Evolutionary conservation across 768 basidiomycete species (phyloP), one percentile per base, ranked within the genome.

Genomic region (Hysterangium stoloniferum): DNA sequence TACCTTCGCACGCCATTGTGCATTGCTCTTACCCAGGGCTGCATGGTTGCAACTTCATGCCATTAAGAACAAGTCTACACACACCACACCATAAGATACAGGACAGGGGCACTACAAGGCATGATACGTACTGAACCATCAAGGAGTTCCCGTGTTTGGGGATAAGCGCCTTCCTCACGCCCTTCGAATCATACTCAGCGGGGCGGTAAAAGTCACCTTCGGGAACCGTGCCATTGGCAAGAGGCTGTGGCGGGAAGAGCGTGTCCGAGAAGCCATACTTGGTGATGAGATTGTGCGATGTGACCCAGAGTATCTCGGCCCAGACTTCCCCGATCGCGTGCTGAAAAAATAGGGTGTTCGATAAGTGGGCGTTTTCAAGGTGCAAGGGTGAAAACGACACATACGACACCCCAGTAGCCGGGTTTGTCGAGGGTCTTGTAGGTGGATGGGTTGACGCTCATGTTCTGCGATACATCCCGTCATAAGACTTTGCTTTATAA

Each of bases 31-130:
- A 54, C 40, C 73, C 76, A 17, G 95, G 95, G 24, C 84, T 76
- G 70, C 95, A 99, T 3, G 84, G 80, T 63, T 97, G 94, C 37
- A 96, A 71, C 75, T 97, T 97, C 93, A 99, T 95, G 8, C 76
- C 93, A 62, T 85, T 83, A 25, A 98, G 48, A 36, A 96, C 84
- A 38, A 97, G 81, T 64, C 80, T 79, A 44, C 19, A 28, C 24
- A 36, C 28, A 33, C 27, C 44, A 45, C 44, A 9, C 17, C 8
- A 6, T 44, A n/a, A 44, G 42, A 2, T 17, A 38, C 15, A 40
- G 20, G 12, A 28, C 20, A 48, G 32, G 19, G 33, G 22, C 42
- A 24, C 40, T 24, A 22, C 54, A 48, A 42, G 32, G 34, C 27
- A 45, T 36, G 20, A 47, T n/a, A 74, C 72, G 54, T 58, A 74